Base-by-base conservation (phyloP, 1,284 basidiomycete genomes). In the Leccinum griseonigrum region DNA sequence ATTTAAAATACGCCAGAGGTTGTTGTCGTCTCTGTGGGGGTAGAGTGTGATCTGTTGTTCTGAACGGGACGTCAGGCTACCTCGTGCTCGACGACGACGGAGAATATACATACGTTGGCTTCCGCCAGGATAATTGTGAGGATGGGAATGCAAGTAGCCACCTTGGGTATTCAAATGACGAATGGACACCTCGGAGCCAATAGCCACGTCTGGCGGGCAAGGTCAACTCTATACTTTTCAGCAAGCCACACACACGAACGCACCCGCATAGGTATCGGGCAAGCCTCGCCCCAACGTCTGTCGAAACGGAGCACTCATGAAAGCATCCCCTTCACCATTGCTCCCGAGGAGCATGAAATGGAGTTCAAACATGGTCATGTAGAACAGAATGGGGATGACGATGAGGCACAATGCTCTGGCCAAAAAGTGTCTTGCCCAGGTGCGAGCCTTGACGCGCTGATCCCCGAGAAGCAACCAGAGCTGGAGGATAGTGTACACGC, bases 11-110 rank as follows among this genome's bases (percentile, higher is more conserved):
- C 86, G 81, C 94, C 94, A 98, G 65, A 90, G 77, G 74, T 98
- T 98, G 82, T 98, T 98, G 29, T 84, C 80, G 72, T 98, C 97
- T 16, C 88, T 83, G 77, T 99, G 97, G 2, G 97, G 97, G 74
- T 99, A 99, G 31, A 99, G 87, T 0, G 97, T 99, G 68, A 99
- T 85, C 78, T 99, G 97, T 85, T 99, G 97, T 74, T 99, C 95
- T 92, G 73, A 40, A 63, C 11, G 29, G 28, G 1, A 43, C 4
- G 57, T 72, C 34, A 63, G 53, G 10, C 38, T 28, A n/a, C 5
- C 26, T 38, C 54, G 16, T 40, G 16, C 7, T 11, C 16, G 52
- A 28, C 3, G 22, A 31, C 14, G 11, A 54, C 14, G 34, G 56
- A 3, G 1, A 54, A 38, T 14, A 10, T 29, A 80, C 87, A 68